Percentiles rank a stretch among this genome's conserved stretches.
Evolutionary conservation across 495 filamentous ascomycete species (phyloP).

Genomic region (Mycothermus thermophilus): DNA sequence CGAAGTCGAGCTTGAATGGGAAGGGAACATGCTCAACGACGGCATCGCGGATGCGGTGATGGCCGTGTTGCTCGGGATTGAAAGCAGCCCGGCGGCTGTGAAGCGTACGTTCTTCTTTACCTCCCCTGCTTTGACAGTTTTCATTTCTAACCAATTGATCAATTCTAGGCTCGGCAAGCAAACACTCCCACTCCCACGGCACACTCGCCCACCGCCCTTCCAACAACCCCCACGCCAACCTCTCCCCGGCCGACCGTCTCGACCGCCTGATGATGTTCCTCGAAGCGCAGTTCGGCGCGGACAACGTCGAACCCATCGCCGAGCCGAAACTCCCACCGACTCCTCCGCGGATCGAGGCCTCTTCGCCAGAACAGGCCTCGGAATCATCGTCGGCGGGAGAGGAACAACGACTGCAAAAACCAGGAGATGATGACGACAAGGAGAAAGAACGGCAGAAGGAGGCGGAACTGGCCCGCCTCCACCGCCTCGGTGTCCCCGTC

Average conservation of each 20-base stretch:
- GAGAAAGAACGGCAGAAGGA: slow-evolving; percentile 28
- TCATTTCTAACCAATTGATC: slow-evolving; percentile 7
- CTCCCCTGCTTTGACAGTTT: neutral
- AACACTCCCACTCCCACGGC: slow-evolving; percentile 45
- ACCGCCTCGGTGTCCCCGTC: slow-evolving; percentile 69
- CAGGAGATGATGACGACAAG: slow-evolving; percentile 18
- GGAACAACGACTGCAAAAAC: slow-evolving; percentile 8
- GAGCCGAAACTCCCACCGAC: slow-evolving; percentile 39
- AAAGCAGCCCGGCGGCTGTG: slow-evolving; percentile 87
- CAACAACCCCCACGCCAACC: slow-evolving; percentile 56
- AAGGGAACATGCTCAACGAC: slow-evolving; percentile 94
- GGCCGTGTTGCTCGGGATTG: slow-evolving; percentile 75
- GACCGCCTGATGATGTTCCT: slow-evolving; percentile 85
- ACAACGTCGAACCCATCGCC: slow-evolving; percentile 59
- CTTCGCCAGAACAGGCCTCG: slow-evolving; percentile 7
- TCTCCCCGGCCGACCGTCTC: slow-evolving; percentile 60
- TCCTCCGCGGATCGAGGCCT: neutral
- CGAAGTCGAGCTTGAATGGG: slow-evolving; percentile 88
- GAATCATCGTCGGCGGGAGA: slow-evolving; percentile 28
- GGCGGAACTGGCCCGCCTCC: slow-evolving; percentile 51
- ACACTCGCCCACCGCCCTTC: slow-evolving; percentile 18
- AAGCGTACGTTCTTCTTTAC: slow-evolving; percentile 48
- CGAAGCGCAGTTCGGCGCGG: slow-evolving; percentile 83
- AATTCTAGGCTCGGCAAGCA: slow-evolving; percentile 32
- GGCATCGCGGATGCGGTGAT: slow-evolving; percentile 92